Base-by-base conservation (phyloP, 2,329 filamentous ascomycete genomes). In the Lasiodiplodia sp. region DNA sequence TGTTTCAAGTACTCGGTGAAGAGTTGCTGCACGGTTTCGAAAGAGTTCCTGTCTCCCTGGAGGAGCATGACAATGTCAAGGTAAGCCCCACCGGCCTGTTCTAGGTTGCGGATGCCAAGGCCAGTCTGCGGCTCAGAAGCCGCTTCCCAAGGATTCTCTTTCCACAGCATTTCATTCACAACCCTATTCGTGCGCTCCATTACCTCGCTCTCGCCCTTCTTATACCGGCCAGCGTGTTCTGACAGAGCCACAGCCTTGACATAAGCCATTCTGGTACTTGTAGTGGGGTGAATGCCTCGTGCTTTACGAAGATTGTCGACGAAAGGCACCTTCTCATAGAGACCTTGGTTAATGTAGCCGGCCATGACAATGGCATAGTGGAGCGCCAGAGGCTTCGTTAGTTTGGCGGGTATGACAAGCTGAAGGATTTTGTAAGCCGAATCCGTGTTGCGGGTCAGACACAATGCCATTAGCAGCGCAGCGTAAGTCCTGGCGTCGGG, bases 401-500 rank as follows among this genome's bases (percentile, higher is more conserved):
- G 82, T 70, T 81, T 82, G 71, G 79, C 76, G 71, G 76, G 85
- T 82, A 86, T 88, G 74, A 81, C 86, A 70, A 77, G 79, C 71
- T 72, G 84, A 67, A 84, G 65, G 44, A 91, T 84, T 57, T 83
- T 83, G 68, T 82, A 84, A 3, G 89, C 89, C 58, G 84, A 82
- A 70, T 85, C 81, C 7, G 88, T 85, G 71, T 86, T 84, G 63
- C 83, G 82, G 57, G 84, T 77, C 68, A 86, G 79, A 10, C 83
- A 80, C 60, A 91, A 77, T 34, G 83, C 82, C 66, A 87, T 84
- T 83, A 92, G 89, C 51, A 91, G 77, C 60, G 88, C 86, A 56
- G 83, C 84, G 74, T 89, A 91, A 1, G 89, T 90, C 76, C 85
- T 83, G 3, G 77, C 80, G 73, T 91, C 85, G 11, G 85, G 81